Evolutionary conservation across 139 green algal species (phyloP), one percentile per base, ranked within the genome.

Genomic region (Deuterostichococcus epilithicus): DNA sequence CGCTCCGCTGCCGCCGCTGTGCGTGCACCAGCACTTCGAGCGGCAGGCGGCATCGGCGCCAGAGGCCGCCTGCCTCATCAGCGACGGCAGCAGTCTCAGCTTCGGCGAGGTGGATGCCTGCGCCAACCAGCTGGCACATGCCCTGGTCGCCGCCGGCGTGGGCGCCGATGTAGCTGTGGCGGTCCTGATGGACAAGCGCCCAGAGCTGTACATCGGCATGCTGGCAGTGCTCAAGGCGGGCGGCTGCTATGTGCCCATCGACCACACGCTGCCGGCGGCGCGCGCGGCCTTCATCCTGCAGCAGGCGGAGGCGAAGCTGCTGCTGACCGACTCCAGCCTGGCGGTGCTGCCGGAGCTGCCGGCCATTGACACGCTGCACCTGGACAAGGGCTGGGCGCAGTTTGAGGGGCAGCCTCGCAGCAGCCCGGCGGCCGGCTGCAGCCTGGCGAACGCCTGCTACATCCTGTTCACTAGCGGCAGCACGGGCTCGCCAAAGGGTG

Each of bases 391-490:
- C n/a, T n/a, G n/a, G n/a, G n/a, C n/a, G n/a, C n/a, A n/a, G n/a
- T n/a, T n/a, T n/a, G n/a, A n/a, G n/a, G n/a, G n/a, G n/a, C n/a
- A n/a, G n/a, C n/a, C n/a, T 8, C 42, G 42, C 42, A 52, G 8
- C 42, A 13, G 13, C 42, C 42, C 42, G 8, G 42, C 8, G 8
- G 13, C 13, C 13, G 8, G 42, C 13, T 52, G 42, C 42, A 52
- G 42, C 42, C 42, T 23, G 42, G 42, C 42, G 13, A 13, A 84
- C 42, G 39, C 87, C 23, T 82, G 80, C 23, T 87, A 89, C 82
- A 78, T 84, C 63, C 86, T 91, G 63, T 93, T 90, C 84, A 91
- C 88, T 30, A 85, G 77, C 1, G 88, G 88, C 45, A 83, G 69
- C 22, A 91, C 88, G 6, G 88, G 88, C n/a, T 34, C 63, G 2